Evolutionary conservation across 2,329 filamentous ascomycete species (phyloP).

Genomic region (Bipolaris victoriae): DNA sequence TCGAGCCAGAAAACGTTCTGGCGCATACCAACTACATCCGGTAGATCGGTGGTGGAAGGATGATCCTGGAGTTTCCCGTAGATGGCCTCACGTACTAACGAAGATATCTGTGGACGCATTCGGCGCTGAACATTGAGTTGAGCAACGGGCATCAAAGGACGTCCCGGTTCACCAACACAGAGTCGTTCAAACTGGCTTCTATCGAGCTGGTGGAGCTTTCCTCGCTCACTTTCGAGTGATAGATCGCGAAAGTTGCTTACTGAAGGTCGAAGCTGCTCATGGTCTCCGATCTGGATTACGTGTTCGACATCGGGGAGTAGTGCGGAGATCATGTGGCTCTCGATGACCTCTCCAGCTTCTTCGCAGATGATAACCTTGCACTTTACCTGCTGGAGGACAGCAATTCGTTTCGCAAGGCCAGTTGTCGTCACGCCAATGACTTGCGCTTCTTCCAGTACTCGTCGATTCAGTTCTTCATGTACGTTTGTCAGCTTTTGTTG

Average conservation of each 20-base stretch:
- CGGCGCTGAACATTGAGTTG: slow-evolving; percentile 65
- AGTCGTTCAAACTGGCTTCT: slow-evolving; percentile 68
- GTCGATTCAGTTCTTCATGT: slow-evolving; percentile 49
- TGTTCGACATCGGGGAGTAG: slow-evolving; percentile 67
- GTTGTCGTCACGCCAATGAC: slow-evolving; percentile 67
- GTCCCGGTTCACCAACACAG: slow-evolving; percentile 37
- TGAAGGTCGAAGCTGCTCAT: slow-evolving; percentile 65
- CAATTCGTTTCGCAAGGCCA: slow-evolving; percentile 62
- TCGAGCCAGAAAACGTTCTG: slow-evolving; percentile 66
- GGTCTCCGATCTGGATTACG: slow-evolving; percentile 68
- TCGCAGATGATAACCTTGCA: slow-evolving; percentile 69
- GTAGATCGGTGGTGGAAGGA: slow-evolving; percentile 46
- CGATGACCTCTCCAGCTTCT: slow-evolving; percentile 72
- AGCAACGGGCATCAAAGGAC: slow-evolving; percentile 33
- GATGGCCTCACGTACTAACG: slow-evolving; percentile 62
- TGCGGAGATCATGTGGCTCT: slow-evolving; percentile 66
- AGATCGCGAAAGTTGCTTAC: slow-evolving; percentile 61
- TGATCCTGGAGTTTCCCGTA: slow-evolving; percentile 65
- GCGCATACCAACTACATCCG: slow-evolving; percentile 61
- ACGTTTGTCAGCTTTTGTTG: slow-evolving; percentile 26
- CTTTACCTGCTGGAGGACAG: slow-evolving; percentile 56
- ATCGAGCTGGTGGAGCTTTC: slow-evolving; percentile 62
- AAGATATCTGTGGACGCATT: slow-evolving; percentile 69
- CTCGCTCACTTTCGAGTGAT: slow-evolving; percentile 57
- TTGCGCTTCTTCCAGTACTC: slow-evolving; percentile 51